Conservation (phyloP, 176 grass and related monocot species). For the Rhynchospora pubera region DNA sequence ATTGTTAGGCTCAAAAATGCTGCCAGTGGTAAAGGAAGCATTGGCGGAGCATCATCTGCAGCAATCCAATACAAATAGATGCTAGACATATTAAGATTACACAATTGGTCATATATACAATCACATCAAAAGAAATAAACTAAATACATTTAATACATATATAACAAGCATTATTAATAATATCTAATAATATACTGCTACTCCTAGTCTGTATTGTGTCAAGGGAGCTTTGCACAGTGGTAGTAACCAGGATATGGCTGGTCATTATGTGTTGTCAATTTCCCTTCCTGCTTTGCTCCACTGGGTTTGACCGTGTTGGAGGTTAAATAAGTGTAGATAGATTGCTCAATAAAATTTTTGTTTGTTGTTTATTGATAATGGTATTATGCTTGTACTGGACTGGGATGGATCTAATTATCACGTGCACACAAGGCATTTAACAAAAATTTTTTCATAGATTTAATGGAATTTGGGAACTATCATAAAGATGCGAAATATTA, state of each 20-base stretch:
- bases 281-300: constrained; percentile 40
- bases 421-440: too few species aligned
- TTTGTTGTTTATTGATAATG: too few species aligned
- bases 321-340: background rate
- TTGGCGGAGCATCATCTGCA: constrained; percentile 36
- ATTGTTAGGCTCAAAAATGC: constrained; percentile 53
- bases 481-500: too few species aligned
- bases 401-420: too few species aligned
- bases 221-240: background rate
- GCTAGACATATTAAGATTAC: background rate
- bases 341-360: too few species aligned
- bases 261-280: constrained; percentile 17
- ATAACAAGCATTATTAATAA: background rate
- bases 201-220: background rate
- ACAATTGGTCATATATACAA: background rate
- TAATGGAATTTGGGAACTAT: too few species aligned
- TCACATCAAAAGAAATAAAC: background rate
- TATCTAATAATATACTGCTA: background rate
- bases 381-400: too few species aligned
- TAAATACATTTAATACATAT: background rate
- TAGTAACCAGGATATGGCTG: background rate
- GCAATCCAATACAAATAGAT: background rate
- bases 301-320: constrained; percentile 48
- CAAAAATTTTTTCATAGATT: too few species aligned
- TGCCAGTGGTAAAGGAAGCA: constrained; percentile 73